phyloP scores from a whole-genome alignment of 129 eudicot genomes.

The Centaurea solstitialis region DNA sequence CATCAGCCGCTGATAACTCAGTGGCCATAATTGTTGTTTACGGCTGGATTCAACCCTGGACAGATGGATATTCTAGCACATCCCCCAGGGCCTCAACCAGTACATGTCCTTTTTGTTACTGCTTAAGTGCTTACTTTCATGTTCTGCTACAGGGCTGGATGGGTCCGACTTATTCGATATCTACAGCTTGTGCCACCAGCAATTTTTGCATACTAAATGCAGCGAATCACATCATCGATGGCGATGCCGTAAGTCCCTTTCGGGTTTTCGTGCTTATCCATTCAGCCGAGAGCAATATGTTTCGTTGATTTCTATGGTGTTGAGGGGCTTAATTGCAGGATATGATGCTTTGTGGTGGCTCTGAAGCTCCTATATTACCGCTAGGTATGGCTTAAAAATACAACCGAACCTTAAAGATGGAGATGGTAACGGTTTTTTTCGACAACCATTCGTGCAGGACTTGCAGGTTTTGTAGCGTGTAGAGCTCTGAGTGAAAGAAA shows the following conservation, averaged over 20 bases:
- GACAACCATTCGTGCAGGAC: constrained; percentile 48
- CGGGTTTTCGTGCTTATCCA: neutral
- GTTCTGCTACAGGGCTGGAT: constrained; percentile 72
- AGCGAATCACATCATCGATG: constrained; percentile 86
- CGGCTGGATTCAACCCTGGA: too few species aligned
- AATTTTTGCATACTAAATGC: constrained; percentile 87
- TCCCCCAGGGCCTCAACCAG: too few species aligned
- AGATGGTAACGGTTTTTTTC: neutral
- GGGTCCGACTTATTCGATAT: constrained; percentile 95
- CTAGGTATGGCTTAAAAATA: constrained; percentile 49
- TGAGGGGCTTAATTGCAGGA: constrained; percentile 46
- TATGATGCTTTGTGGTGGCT: constrained; percentile 96
- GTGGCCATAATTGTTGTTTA: too few species aligned
- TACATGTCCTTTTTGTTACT: too few species aligned
- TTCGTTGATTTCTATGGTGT: neutral
- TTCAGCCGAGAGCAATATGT: neutral
- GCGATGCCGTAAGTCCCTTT: constrained; percentile 71
- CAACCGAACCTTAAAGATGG: neutral
- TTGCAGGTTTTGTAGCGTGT: constrained; percentile 91
- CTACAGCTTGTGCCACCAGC: constrained; percentile 95
- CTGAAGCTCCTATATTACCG: constrained; percentile 77
- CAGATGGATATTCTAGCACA: too few species aligned
- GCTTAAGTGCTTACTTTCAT: neutral
- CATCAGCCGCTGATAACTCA: too few species aligned
- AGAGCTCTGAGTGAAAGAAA: constrained; percentile 81